These are phyloP conservation scores for Larix kaempferi DNA, from an alignment of 75 land plant genomes.

Conservation along the genomic window DNA sequence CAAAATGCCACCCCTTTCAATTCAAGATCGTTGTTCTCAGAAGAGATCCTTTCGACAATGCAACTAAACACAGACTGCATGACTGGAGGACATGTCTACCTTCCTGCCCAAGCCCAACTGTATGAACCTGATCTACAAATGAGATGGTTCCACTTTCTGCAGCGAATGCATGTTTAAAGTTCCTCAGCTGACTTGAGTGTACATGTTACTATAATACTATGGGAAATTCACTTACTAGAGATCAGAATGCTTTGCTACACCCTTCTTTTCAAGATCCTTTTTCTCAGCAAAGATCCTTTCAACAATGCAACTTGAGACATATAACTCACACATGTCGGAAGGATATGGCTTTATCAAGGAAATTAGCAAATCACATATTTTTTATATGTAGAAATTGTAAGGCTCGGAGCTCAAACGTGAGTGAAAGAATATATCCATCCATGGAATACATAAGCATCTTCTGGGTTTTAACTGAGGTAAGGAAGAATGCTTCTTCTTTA, in stretches of 20 bases:
- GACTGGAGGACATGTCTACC: background rate
- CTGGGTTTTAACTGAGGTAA: background rate
- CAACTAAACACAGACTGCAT: background rate
- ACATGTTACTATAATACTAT: background rate
- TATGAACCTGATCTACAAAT: background rate
- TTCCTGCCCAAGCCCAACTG: background rate
- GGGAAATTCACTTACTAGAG: background rate
- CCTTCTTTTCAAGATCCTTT: too few species aligned
- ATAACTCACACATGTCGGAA: background rate
- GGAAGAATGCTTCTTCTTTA: background rate
- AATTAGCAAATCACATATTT: background rate
- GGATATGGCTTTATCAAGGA: background rate
- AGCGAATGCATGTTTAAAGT: background rate
- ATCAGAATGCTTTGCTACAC: background rate
- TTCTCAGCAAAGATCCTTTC: background rate
- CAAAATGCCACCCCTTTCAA: background rate
- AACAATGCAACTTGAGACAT: background rate
- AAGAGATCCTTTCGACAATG: background rate
- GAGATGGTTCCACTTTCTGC: background rate
- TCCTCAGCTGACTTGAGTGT: background rate
- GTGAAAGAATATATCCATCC: background rate
- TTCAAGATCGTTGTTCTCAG: background rate
- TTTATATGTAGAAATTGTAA: too few species aligned
- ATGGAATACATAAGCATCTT: background rate
- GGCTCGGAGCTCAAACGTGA: background rate